Evolutionary conservation across 2,329 filamentous ascomycete species (phyloP), one percentile per base, ranked within the genome.

Genomic region (Colletotrichum sojae): DNA sequence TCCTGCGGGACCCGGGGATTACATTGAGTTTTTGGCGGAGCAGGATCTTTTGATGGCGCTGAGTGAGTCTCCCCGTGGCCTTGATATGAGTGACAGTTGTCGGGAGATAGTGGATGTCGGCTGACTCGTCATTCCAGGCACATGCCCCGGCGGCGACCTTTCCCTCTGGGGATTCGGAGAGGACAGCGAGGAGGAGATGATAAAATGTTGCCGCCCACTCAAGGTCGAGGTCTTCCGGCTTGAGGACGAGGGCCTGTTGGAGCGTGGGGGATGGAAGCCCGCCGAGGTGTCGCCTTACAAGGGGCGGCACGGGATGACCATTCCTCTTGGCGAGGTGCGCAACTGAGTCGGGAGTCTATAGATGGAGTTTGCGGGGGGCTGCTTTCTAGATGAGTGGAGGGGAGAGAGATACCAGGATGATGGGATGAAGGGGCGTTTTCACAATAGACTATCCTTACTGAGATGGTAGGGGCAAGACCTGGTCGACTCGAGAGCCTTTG

Each of bases 161-260:
- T 94, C 91, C 1, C 84, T 89, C n/a, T 95, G 93, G 92, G 93
- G 92, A 0, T 96, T 94, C 84, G 90, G 91, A 13, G 88, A 86
- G 51, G 87, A 86, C 54, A 91, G 88, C 78, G 88, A 89, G 71
- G 86, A 90, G 75, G 90, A 90, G 61, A 94, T 93, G 87, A 78
- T 87, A 73, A 88, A 88, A 67, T 92, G 89, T 71, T 94, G 92
- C 79, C 87, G 93, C 8, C 92, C 92, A 1, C 85, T 96, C 6
- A 90, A 89, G 55, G 91, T 95, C 0, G 89, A 94, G 73, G 90
- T 96, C 0, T 95, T 89, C 77, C 83, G 84, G 67, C 78, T 95
- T 15, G 79, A 83, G 31, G 88, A 91, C 73, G 78, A 81, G 56
- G 75, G 77, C 2, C 73, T 91, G 0, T 76, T 93, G 58, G 75